These are phyloP conservation scores for Sugiyamaella floridensis DNA, from an alignment of 805 yeast genomes.

Conservation along the genomic window DNA sequence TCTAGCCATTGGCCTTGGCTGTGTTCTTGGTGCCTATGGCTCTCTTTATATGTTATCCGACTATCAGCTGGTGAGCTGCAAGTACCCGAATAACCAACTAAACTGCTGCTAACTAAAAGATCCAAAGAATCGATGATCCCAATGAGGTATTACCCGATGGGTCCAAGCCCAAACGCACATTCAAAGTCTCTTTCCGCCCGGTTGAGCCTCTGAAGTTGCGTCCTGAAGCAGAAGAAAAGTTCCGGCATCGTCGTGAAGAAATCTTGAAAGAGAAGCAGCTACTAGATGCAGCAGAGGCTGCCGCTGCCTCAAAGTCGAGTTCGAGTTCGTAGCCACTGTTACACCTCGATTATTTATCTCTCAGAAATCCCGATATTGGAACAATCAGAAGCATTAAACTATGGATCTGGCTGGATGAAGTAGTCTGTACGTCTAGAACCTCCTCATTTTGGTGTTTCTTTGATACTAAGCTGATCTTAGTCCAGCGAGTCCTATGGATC, in stretches of 20 bases:
- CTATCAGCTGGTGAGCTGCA: slow-evolving; percentile 23
- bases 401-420: no score
- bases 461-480: no score
- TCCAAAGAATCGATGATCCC: slow-evolving; percentile 28
- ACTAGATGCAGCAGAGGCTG: not conserved
- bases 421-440: no score
- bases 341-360: no score
- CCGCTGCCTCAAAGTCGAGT: no score
- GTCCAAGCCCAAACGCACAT: slow-evolving; percentile 15
- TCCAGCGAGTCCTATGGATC: no score
- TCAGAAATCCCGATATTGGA: no score
- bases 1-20: slow-evolving; percentile 24
- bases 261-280: not conserved
- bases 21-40: slow-evolving; percentile 21
- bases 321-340: no score
- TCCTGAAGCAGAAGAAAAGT: slow-evolving; percentile 20
- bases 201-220: slow-evolving; percentile 25
- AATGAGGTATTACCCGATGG: slow-evolving; percentile 16
- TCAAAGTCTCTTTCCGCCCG: slow-evolving; percentile 25
- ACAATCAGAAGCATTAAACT: no score
- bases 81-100: no score
- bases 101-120: slow-evolving; percentile 1
- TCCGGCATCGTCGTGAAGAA: not conserved
- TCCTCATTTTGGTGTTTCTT: no score
- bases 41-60: slow-evolving; percentile 25